A percentile compares a stretch with the other conserved stretches of the same genome.
phyloP scores from a whole-genome alignment of 208 protist genomes.

The Trypanosomatidae sp. region DNA sequence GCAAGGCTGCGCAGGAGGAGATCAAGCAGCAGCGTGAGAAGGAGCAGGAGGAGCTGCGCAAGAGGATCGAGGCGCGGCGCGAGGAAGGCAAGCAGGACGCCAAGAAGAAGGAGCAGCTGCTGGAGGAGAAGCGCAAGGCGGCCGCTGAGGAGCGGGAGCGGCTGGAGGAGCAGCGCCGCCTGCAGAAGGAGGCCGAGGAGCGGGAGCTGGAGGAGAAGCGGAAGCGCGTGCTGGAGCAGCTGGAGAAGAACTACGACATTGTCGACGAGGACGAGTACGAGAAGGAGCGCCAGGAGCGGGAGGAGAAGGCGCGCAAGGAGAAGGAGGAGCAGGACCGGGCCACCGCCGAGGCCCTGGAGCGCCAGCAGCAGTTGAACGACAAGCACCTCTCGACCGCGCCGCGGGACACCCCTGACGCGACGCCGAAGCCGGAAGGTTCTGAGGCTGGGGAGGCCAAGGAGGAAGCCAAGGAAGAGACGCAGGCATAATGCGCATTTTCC shows the following conservation, averaged over 20 bases:
- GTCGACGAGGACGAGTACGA: slow-evolving; percentile 47
- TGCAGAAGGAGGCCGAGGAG: slow-evolving; percentile 48
- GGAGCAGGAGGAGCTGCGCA: slow-evolving; percentile 25
- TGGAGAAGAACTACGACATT: slow-evolving; percentile 65
- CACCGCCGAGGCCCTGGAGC: slow-evolving; percentile 15
- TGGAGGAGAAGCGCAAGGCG: slow-evolving; percentile 30
- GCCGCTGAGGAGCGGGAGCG: slow-evolving; percentile 40
- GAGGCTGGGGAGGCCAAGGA: no score
- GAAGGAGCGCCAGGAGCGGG: slow-evolving; percentile 32
- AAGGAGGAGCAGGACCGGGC: slow-evolving; percentile 39
- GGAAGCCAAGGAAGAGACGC: no score
- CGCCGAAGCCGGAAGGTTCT: no score
- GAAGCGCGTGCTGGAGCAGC: slow-evolving; percentile 39
- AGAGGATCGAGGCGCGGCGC: slow-evolving; percentile 17
- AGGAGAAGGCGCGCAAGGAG: slow-evolving; percentile 33
- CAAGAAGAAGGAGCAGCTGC: slow-evolving; percentile 31
- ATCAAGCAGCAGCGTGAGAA: slow-evolving; percentile 33
- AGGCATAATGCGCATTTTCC: no score
- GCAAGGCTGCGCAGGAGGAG: slow-evolving; percentile 26
- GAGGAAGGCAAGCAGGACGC: slow-evolving; percentile 15
- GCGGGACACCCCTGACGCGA: no score
- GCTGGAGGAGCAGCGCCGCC: slow-evolving; percentile 36
- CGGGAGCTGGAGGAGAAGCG: slow-evolving; percentile 49
- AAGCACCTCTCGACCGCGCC: not conserved
- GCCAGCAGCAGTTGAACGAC: not conserved